phyloP scores from a whole-genome alignment of 352 stramenopile genomes.

The Pythium sp. region DNA sequence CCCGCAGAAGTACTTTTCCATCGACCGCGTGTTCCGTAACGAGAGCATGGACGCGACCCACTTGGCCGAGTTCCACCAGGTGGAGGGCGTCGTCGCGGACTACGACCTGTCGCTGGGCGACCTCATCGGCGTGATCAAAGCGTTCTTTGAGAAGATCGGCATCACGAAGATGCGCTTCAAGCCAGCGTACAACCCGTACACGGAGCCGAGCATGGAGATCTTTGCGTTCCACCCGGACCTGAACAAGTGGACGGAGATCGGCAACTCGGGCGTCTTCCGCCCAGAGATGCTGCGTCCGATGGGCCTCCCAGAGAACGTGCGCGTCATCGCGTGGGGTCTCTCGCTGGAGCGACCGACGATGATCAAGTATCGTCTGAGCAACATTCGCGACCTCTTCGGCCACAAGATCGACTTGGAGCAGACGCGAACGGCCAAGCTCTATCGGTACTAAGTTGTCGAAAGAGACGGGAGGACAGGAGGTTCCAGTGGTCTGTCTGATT shows the following conservation, averaged over 20 bases:
- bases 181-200: slow-evolving; percentile 99
- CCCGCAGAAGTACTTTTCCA: slow-evolving; percentile 98
- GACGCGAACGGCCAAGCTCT: slow-evolving; percentile 91
- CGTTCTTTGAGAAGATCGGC: slow-evolving; percentile 99
- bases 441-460: slow-evolving; percentile 56
- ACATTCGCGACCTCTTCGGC: slow-evolving; percentile 99
- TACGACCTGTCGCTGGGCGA: slow-evolving; percentile 98
- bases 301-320: slow-evolving; percentile 98
- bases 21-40: slow-evolving; percentile 99
- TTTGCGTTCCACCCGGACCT: slow-evolving; percentile 99
- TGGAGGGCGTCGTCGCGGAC: slow-evolving; percentile 98
- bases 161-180: slow-evolving; percentile 99
- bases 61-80: slow-evolving; percentile 99
- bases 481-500: background rate
- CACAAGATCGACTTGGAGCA: slow-evolving; percentile 98
- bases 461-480: background rate
- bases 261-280: slow-evolving; percentile 99
- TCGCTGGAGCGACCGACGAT: slow-evolving; percentile 99
- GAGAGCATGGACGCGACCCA: slow-evolving; percentile 99
- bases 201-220: slow-evolving; percentile 99
- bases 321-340: slow-evolving; percentile 99
- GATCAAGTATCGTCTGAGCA: slow-evolving; percentile 99
- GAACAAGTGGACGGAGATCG: slow-evolving; percentile 99
- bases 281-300: slow-evolving; percentile 99
- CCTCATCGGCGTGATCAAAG: slow-evolving; percentile 98